phyloP scores from a whole-genome alignment of 1,284 basidiomycete genomes.

The Athelia psychrophila region DNA sequence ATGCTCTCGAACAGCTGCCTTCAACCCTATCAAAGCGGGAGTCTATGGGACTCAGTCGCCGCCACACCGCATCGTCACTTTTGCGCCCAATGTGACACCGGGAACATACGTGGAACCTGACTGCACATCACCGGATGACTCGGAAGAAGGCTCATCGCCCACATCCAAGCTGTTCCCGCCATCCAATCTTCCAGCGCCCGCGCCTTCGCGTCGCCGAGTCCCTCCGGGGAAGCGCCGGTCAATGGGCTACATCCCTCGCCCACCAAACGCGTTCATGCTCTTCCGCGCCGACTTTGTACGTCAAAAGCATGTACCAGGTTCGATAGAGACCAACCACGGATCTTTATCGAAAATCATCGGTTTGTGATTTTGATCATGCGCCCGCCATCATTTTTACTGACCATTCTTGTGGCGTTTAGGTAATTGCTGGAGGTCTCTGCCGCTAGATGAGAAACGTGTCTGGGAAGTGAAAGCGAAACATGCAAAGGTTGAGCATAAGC shows the following conservation, averaged over 20 bases:
- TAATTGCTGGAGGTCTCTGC: conserved; percentile 66
- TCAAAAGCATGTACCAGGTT: conserved; percentile 77
- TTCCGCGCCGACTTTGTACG: conserved; percentile 88
- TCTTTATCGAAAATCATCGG: conserved; percentile 75
- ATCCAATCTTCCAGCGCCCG: conserved; percentile 31
- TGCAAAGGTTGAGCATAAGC: conserved; percentile 65
- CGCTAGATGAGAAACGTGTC: conserved; percentile 59
- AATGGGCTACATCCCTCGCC: conserved; percentile 79
- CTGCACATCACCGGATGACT: conserved; percentile 23
- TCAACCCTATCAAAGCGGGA: conserved; percentile 49
- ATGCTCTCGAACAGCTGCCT: conserved; percentile 21
- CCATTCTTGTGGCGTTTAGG: conserved; percentile 32
- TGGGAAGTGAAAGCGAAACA: conserved; percentile 67
- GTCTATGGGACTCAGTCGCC: conserved; percentile 48
- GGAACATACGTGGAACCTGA: conserved; percentile 53
- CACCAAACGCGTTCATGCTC: conserved; percentile 92
- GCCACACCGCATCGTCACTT: conserved; percentile 54
- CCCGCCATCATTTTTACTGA: background rate
- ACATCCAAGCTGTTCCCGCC: conserved; percentile 44
- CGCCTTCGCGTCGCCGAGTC: conserved; percentile 37
- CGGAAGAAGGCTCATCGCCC: conserved; percentile 22
- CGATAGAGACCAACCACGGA: conserved; percentile 81
- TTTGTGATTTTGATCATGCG: conserved; percentile 24
- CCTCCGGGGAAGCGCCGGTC: conserved; percentile 59
- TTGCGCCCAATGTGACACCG: conserved; percentile 72